Evolutionary conservation across 768 basidiomycete species (phyloP).

Genomic region (Crassisporium funariophilum): DNA sequence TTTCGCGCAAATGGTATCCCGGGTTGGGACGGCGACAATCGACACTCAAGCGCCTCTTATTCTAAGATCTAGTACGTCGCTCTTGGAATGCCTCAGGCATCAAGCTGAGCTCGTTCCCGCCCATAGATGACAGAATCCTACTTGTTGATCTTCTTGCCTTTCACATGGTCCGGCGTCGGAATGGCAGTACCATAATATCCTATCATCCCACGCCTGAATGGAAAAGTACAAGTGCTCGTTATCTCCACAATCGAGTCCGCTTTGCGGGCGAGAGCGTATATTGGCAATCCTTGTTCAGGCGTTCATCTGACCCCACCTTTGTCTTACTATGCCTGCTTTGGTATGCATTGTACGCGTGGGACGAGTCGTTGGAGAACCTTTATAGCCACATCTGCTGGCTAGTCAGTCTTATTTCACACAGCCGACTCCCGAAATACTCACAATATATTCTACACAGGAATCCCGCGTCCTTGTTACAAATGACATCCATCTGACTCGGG

Average conservation of each 20-base stretch:
- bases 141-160: slow-evolving; percentile 46
- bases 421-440: not conserved
- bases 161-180: slow-evolving; percentile 40
- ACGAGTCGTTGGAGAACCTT: slow-evolving; percentile 54
- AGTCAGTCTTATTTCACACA: slow-evolving; percentile 32
- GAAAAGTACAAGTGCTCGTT: slow-evolving; percentile 36
- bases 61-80: slow-evolving; percentile 20
- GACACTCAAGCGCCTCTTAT: slow-evolving; percentile 40
- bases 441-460: slow-evolving; percentile 7
- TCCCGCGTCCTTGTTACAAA: slow-evolving; percentile 20
- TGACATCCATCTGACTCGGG: slow-evolving; percentile 43
- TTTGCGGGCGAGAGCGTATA: slow-evolving; percentile 46
- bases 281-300: slow-evolving; percentile 41
- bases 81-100: not conserved
- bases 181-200: slow-evolving; percentile 48
- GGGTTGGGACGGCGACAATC: slow-evolving; percentile 24
- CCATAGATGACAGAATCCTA: slow-evolving; percentile 33
- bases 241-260: slow-evolving; percentile 42
- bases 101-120: not conserved
- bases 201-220: slow-evolving; percentile 39
- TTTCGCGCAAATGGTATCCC: slow-evolving; percentile 13
- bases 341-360: slow-evolving; percentile 64
- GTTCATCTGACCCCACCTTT: slow-evolving; percentile 54
- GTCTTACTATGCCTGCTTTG: slow-evolving; percentile 52
- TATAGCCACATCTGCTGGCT: slow-evolving; percentile 50